A percentile compares a stretch with the other conserved stretches of the same genome.
These are phyloP conservation scores for Wickerhamiella spandovensis DNA, from an alignment of 805 yeast genomes.

Conservation along the genomic window DNA sequence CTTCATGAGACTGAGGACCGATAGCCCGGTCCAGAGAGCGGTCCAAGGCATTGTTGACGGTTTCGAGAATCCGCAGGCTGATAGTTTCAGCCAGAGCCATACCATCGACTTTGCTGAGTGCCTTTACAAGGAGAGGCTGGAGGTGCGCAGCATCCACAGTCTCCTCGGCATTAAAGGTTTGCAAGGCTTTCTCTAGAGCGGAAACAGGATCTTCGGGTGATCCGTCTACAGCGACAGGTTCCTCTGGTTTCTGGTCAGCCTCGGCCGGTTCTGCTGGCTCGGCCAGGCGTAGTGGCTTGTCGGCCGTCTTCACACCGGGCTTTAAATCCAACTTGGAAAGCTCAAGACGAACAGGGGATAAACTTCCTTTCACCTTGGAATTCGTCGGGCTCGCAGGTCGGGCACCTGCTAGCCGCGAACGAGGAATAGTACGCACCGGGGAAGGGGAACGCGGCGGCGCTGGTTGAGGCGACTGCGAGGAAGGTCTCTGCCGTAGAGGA, in stretches of 20 bases:
- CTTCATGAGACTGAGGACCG: no score
- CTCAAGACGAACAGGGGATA: neutral
- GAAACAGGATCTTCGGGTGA: neutral
- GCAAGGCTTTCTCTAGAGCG: neutral
- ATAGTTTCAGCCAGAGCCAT: neutral
- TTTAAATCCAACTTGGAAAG: neutral
- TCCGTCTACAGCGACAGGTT: neutral
- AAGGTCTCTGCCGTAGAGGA: neutral
- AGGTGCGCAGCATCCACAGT: constrained; percentile 1
- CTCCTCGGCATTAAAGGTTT: neutral
- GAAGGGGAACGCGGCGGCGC: neutral
- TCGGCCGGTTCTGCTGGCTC: neutral
- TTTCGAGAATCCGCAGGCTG: neutral
- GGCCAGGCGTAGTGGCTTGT: neutral
- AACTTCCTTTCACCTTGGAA: neutral
- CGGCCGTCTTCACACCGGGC: neutral
- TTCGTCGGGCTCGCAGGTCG: neutral
- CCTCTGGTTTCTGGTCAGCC: neutral
- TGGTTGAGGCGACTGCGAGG: neutral
- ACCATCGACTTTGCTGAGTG: constrained; percentile 14
- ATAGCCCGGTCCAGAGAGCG: no score
- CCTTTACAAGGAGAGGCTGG: constrained; percentile 9
- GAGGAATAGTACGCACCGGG: neutral
- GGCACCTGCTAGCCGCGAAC: neutral
- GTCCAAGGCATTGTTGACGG: neutral